Evolutionary conservation across 73 alveolate genomes (phyloP).

Genomic region (Effrenium voratum): DNA sequence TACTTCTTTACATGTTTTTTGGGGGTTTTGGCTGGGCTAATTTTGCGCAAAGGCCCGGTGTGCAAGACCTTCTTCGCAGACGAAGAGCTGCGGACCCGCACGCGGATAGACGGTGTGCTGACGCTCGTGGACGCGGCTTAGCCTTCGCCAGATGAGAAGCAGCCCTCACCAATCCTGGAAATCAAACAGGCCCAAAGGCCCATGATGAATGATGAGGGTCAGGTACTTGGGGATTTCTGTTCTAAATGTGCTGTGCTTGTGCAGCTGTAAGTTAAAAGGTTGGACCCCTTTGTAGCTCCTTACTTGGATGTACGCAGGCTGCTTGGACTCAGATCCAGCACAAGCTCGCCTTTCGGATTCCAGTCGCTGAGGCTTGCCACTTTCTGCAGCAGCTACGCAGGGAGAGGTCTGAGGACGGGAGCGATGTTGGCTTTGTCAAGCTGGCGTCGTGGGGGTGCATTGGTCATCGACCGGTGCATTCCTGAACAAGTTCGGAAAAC

Average conservation of each 20-base stretch:
- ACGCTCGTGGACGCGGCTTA: constrained; percentile 72
- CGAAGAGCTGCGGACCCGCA: constrained; percentile 43
- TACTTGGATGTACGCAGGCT: too few relatives aligned
- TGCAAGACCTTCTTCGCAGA: constrained; percentile 84
- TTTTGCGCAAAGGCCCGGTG: constrained; percentile 21
- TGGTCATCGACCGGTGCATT: background rate
- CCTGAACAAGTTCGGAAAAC: background rate
- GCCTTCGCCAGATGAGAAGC: background rate
- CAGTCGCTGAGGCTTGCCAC: background rate
- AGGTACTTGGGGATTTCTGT: too few relatives aligned
- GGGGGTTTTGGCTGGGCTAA: background rate
- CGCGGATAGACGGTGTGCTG: constrained; percentile 39
- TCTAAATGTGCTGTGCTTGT: too few relatives aligned
- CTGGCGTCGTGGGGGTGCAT: background rate
- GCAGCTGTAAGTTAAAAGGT: too few relatives aligned
- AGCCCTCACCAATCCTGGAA: background rate
- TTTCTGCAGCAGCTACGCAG: constrained; percentile 56
- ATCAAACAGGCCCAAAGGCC: too few relatives aligned
- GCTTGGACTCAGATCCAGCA: background rate
- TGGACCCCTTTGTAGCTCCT: too few relatives aligned
- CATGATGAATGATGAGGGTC: too few relatives aligned
- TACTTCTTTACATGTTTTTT: background rate
- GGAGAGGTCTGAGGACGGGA: background rate
- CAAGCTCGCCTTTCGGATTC: background rate
- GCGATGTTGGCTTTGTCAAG: background rate